Conservation (phyloP, 2,329 filamentous ascomycete species). For the Ceratocystis diversiconidia region DNA sequence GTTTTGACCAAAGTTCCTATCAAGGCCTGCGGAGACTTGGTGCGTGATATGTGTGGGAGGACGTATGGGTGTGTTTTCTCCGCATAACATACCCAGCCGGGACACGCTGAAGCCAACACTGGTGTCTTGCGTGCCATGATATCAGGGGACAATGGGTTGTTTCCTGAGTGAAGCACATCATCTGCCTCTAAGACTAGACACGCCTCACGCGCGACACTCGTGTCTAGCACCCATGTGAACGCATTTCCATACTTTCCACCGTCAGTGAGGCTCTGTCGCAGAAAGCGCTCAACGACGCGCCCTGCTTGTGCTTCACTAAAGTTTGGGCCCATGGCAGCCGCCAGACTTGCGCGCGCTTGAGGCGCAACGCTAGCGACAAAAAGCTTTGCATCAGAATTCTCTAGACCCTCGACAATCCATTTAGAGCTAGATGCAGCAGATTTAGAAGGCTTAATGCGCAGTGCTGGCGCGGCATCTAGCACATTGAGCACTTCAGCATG, state of each 20-base stretch:
- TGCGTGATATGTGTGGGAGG: constrained; percentile 72
- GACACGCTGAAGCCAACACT: constrained; percentile 77
- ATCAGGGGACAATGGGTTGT: background rate
- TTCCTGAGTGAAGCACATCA: constrained; percentile 40
- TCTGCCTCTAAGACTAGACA: constrained; percentile 68
- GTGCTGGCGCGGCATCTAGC: constrained; percentile 51
- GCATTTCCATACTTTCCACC: constrained; percentile 60
- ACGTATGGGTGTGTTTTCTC: constrained; percentile 96
- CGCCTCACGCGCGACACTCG: constrained; percentile 66
- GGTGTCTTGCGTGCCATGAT: constrained; percentile 31
- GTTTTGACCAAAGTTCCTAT: constrained; percentile 85
- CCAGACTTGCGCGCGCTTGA: constrained; percentile 77
- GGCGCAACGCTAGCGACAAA: constrained; percentile 90
- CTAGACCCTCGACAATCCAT: constrained; percentile 36
- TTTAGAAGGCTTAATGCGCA: constrained; percentile 21
- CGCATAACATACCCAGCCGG: constrained; percentile 97
- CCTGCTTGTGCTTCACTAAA: constrained; percentile 61
- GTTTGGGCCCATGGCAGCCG: constrained; percentile 61
- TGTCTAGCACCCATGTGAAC: constrained; percentile 85
- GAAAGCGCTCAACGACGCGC: constrained; percentile 66
- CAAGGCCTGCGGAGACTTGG: constrained; percentile 90
- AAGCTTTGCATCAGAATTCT: constrained; percentile 51
- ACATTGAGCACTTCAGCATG: constrained; percentile 79
- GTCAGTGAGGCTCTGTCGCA: constrained; percentile 50
- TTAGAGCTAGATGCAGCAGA: constrained; percentile 12